These are phyloP conservation scores for Skeletonema marinoi DNA, from an alignment of 108 stramenopile species.

Conservation along the genomic window DNA sequence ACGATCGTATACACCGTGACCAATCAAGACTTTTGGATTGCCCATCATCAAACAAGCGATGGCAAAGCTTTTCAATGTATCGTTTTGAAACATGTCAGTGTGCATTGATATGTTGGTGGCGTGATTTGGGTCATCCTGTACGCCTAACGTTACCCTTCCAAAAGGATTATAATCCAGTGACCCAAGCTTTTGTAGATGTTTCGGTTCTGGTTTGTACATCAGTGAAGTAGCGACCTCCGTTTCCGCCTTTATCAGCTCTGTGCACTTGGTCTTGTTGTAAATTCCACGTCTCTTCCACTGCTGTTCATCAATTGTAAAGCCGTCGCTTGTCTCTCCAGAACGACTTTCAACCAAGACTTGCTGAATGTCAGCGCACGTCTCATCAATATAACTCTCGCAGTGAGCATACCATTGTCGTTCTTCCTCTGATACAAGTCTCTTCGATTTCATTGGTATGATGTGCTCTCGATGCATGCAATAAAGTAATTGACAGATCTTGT, in stretches of 20 bases:
- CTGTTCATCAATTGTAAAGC: neutral
- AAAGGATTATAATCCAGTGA: slow-evolving; percentile 48
- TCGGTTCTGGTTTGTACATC: slow-evolving; percentile 52
- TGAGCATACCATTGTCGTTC: slow-evolving; percentile 10
- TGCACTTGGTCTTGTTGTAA: slow-evolving; percentile 48
- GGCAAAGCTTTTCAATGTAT: slow-evolving; percentile 45
- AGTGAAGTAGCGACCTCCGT: neutral
- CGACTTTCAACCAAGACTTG: neutral
- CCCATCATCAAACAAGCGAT: slow-evolving; percentile 51
- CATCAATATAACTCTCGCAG: slow-evolving; percentile 23
- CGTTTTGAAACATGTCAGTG: slow-evolving; percentile 63
- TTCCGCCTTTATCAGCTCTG: slow-evolving; percentile 39
- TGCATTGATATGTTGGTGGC: slow-evolving; percentile 21
- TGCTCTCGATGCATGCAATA: slow-evolving; percentile 18
- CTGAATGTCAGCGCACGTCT: slow-evolving; percentile 18
- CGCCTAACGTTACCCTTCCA: slow-evolving; percentile 50
- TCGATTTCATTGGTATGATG: slow-evolving; percentile 37
- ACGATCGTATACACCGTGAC: slow-evolving; percentile 69
- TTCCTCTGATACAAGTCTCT: slow-evolving; percentile 27
- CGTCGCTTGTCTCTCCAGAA: slow-evolving; percentile 5
- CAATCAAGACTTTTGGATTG: slow-evolving; percentile 53
- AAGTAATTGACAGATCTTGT: slow-evolving; percentile 23
- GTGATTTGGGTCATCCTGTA: slow-evolving; percentile 68
- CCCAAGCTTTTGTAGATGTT: slow-evolving; percentile 52
- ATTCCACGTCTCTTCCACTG: slow-evolving; percentile 45